Percentiles rank a stretch among this genome's conserved stretches.
Evolutionary conservation across 1,139 yeast species (phyloP).

Genomic region (Hanseniaspora gamundiae): DNA sequence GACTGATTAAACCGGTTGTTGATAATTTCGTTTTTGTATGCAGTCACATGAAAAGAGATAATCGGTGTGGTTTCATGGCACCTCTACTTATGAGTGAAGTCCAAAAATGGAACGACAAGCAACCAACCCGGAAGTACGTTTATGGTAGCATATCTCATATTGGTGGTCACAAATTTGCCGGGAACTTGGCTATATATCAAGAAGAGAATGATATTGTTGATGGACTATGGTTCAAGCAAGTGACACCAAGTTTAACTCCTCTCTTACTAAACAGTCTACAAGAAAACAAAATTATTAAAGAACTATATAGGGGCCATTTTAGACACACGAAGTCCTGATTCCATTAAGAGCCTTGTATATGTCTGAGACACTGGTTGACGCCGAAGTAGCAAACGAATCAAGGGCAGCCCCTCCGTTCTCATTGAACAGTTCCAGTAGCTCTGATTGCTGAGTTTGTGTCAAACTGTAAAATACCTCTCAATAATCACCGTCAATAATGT

Average conservation of each 20-base stretch:
- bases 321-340: neutral
- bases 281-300: slow-evolving; percentile 1
- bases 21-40: slow-evolving; percentile 15
- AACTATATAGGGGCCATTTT: slow-evolving; percentile 6
- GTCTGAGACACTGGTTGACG: neutral
- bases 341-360: neutral
- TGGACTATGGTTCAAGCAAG: slow-evolving; percentile 6
- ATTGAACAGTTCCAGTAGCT: neutral
- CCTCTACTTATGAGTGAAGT: slow-evolving; percentile 10
- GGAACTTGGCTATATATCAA: slow-evolving; percentile 16
- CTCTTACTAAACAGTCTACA: neutral
- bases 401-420: neutral
- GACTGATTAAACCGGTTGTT: slow-evolving; percentile 6
- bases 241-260: slow-evolving; percentile 2
- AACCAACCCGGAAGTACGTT: slow-evolving; percentile 5
- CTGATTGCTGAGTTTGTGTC: slow-evolving; percentile 12
- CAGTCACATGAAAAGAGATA: slow-evolving; percentile 19
- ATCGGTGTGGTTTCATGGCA: slow-evolving; percentile 16
- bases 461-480: slow-evolving; percentile 34
- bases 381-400: too few relatives aligned
- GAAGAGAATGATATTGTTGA: neutral
- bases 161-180: slow-evolving; percentile 22
- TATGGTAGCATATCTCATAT: slow-evolving; percentile 18
- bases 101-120: slow-evolving; percentile 5
- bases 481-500: slow-evolving; percentile 80